A percentile compares a stretch with the other conserved stretches of the same genome.
Conservation (phyloP, 495 filamentous ascomycete genomes). For the Podospora anserina region DNA sequence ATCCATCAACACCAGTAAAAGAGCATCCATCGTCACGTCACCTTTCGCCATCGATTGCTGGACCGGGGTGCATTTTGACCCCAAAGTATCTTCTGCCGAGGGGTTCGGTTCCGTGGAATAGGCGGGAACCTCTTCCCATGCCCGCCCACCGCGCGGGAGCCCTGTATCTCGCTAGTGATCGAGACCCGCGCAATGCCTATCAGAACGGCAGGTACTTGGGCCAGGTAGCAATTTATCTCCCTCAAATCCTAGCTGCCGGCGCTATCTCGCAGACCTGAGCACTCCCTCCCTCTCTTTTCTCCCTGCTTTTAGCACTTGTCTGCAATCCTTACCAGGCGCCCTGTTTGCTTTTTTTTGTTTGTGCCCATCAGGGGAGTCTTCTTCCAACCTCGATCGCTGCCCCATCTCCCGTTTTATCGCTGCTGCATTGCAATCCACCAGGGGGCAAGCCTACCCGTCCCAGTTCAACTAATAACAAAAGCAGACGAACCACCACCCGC, state of each 20-base stretch:
- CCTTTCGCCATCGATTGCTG: conserved; percentile 21
- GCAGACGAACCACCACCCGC: background rate
- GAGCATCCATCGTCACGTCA: conserved; percentile 25
- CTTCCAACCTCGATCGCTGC: conserved; percentile 6
- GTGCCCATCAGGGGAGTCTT: conserved; percentile 7
- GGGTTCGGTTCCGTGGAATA: conserved; percentile 26
- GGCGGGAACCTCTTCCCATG: conserved; percentile 25
- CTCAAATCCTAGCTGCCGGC: conserved; percentile 31
- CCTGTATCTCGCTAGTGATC: conserved; percentile 27
- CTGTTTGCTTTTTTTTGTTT: conserved; percentile 4
- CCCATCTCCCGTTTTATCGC: background rate
- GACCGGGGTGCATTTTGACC: conserved; percentile 8
- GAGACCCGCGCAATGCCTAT: conserved; percentile 21
- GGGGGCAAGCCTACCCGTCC: background rate
- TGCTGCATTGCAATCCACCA: background rate
- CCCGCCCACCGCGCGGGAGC: conserved; percentile 1
- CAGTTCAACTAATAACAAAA: background rate
- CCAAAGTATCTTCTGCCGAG: conserved; percentile 27
- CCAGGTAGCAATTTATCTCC: conserved; percentile 33
- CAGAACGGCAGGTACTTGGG: conserved; percentile 20
- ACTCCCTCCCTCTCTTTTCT: conserved; percentile 10
- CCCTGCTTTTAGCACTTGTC: background rate
- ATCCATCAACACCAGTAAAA: background rate
- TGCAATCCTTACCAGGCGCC: conserved; percentile 9
- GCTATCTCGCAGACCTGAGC: conserved; percentile 26